These are phyloP conservation scores for Penicillium brasilianum DNA, from an alignment of 2,329 filamentous ascomycete genomes.

Conservation along the genomic window DNA sequence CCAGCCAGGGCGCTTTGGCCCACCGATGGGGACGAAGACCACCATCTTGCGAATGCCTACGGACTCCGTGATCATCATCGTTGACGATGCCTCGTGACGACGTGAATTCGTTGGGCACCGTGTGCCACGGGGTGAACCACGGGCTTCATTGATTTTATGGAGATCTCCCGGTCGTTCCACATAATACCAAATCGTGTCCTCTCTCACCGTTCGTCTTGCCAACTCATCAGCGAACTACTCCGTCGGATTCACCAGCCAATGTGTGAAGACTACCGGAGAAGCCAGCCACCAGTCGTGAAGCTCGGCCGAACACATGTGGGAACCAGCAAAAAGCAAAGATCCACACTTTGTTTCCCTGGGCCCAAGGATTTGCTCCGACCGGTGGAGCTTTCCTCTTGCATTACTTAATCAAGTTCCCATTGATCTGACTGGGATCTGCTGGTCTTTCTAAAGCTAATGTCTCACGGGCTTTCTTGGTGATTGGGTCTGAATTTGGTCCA, in stretches of 20 bases:
- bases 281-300: background rate
- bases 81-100: slow-evolving; percentile 2
- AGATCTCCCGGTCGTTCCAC: background rate
- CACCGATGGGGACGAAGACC: background rate
- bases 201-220: background rate
- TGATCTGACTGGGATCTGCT: background rate
- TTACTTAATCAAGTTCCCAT: background rate
- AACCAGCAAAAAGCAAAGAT: slow-evolving; percentile 10
- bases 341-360: slow-evolving; percentile 4
- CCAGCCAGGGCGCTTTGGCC: background rate
- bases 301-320: slow-evolving; percentile 13
- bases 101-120: background rate
- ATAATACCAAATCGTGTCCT: background rate
- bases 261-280: background rate
- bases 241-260: background rate
- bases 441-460: background rate
- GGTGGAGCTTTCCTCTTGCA: background rate
- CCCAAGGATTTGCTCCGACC: slow-evolving; percentile 2
- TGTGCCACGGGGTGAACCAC: no score
- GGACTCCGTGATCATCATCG: background rate
- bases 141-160: no score
- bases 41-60: background rate
- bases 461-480: no score
- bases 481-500: no score
- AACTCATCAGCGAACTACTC: background rate